Base-by-base conservation (phyloP, 148 eudicot genomes). In the Nepenthes gracilis region DNA sequence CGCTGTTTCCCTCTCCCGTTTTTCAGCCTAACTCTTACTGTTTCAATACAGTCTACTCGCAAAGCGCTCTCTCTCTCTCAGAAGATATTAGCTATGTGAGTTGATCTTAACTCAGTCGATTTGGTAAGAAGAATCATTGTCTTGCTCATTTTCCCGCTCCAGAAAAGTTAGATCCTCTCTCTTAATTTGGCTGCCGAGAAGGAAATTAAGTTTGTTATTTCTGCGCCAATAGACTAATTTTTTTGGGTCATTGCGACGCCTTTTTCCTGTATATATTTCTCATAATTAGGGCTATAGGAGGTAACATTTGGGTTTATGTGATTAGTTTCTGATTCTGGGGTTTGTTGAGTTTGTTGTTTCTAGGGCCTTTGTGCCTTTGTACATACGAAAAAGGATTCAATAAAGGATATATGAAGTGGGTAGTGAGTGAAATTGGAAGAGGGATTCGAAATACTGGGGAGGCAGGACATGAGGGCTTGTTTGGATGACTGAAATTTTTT, bases 141-240 rank as follows among this genome's bases (percentile, higher is more conserved):
- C 4, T 1, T 48, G 11, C 1, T 64, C 55, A 33, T 9, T 48
- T 70, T 60, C 55, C 6, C 50, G 43, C 23, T 23, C 57, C 33
- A 58, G 74, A 73, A 68, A 77, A 79, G 84, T 43, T 85, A 65
- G 76, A 81, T 81, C 78, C 75, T 37, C 79, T 67, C 34, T 57
- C 73, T 60, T 71, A 70, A 68, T 77, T 45, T 84, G 79, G 81
- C 76, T 82, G 35, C 85, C 77, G 34, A 80, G 83, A 65, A 75
- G 91, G 47, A 76, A 83, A 82, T 84, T 84, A 77, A 1, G 6
- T 13, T 43, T 56, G 12, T 45, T 12, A 47, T 47, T 12, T 45
- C 36, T 4, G 14, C 35, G n/a, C 50, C 63, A 23, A 23, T 23
- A 0, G 23, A 23, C 23, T 60, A 59, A 35, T 59, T 56, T 55